Base-by-base conservation (phyloP, 192 early-diverging fungal genomes). In the Entomortierella chlamydospora region DNA sequence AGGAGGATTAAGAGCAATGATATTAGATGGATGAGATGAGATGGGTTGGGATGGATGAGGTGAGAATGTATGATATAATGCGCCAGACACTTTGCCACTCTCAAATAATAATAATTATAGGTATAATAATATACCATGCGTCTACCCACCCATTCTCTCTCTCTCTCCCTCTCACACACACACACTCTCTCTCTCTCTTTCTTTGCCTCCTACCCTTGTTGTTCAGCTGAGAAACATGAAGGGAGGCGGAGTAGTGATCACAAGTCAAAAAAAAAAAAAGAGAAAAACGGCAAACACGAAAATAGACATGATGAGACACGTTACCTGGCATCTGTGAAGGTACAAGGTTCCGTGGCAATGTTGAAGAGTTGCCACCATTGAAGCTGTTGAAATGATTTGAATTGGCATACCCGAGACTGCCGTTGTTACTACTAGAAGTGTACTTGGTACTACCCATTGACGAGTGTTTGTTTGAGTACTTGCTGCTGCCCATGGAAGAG, bases 391-490 rank as follows among this genome's bases (percentile, higher is more conserved):
- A 41, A 23, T 70, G 63, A 57, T 72, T 64, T 9, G 39, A 28
- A 29, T 62, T 64, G 53, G 31, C 33, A 29, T 59, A 60, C 20
- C 57, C 63, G 26, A 74, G 57, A 47, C 63, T 66, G 43, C 64
- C 59, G 43, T 61, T 66, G 52, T 64, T 74, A 49, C 58, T 74
- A 51, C 64, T 67, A 1, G 72, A 61, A 17, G 72, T 56, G 30
- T 61, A 58, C 29, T 67, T 74, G 59, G 37, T 61, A 43, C 58
- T 73, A 29, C 71, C 63, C 0, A 64, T 34, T 18, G 70, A 63
- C 22, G 61, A 61, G 47, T 61, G 68, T 34, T 70, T 72, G 43
- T 63, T 70, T 20, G 61, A 64, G 55, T 64, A 55, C 33, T 72
- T 72, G 61, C 51, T 64, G 30, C 56, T 37, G 13, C 52, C 26